A percentile compares a stretch with the other conserved stretches of the same genome.
These are phyloP conservation scores for Begonia peltatifolia DNA, from an alignment of 306 rosid genomes.

Conservation along the genomic window DNA sequence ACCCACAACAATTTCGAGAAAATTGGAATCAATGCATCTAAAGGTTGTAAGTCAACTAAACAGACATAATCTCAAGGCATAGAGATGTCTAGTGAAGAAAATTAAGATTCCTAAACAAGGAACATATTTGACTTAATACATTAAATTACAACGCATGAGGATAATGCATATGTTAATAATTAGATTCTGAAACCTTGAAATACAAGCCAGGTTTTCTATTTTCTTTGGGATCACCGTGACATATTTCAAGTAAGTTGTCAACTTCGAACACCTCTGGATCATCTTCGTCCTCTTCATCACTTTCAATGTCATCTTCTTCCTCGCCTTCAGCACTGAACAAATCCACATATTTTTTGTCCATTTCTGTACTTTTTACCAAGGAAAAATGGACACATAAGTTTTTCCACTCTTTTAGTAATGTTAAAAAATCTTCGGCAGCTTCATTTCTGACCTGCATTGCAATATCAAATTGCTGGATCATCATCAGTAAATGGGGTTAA, in stretches of 20 bases:
- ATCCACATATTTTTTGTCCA: conserved; percentile 20
- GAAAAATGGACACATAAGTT: conserved; percentile 33
- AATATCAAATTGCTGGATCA: neutral
- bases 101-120: too few species aligned
- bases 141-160: neutral
- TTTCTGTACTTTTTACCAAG: conserved; percentile 20
- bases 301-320: conserved; percentile 17
- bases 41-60: too few species aligned
- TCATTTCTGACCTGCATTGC: conserved; percentile 64
- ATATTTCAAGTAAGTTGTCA: conserved; percentile 23
- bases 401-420: conserved; percentile 52
- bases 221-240: conserved; percentile 46
- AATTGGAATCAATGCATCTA: too few species aligned
- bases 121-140: too few species aligned
- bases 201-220: conserved; percentile 22
- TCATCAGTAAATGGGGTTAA: neutral
- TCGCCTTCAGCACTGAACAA: conserved; percentile 16
- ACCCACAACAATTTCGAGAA: too few species aligned
- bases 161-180: neutral
- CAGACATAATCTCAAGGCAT: too few species aligned
- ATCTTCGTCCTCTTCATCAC: conserved; percentile 7
- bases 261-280: conserved; percentile 49
- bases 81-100: too few species aligned
- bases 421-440: conserved; percentile 50
- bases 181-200: conserved; percentile 34